Conservation (phyloP, 164 flowering plant species). For the Platanus orientalis region DNA sequence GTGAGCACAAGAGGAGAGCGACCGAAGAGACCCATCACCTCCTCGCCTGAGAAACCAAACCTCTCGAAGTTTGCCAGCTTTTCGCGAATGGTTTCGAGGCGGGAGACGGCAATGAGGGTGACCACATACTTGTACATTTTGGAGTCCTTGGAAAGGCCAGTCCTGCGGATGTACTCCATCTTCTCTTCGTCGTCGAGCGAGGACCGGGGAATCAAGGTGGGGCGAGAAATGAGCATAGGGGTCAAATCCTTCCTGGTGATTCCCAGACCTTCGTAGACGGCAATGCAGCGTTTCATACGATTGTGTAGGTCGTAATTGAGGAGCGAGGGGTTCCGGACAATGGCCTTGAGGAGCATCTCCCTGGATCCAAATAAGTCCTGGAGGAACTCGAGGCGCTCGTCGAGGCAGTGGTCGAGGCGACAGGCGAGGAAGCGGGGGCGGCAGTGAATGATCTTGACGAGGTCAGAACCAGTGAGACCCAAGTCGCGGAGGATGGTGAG, state of each 20-base stretch:
- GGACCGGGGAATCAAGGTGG: constrained; percentile 52
- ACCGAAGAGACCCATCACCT: constrained; percentile 39
- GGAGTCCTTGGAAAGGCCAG: constrained; percentile 35
- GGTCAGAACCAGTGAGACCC: constrained; percentile 44
- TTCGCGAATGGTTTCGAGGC: constrained; percentile 45
- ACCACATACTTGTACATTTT: constrained; percentile 65
- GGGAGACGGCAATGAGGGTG: constrained; percentile 48
- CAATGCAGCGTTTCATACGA: constrained; percentile 38
- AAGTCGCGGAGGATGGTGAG: constrained; percentile 28
- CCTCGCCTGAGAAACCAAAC: constrained; percentile 56
- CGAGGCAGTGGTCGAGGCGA: constrained; percentile 28
- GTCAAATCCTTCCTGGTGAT: constrained; percentile 34
- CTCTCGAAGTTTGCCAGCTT: constrained; percentile 53
- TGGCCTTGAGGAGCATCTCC: constrained; percentile 36
- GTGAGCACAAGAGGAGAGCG: constrained; percentile 47
- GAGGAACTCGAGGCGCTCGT: constrained; percentile 41
- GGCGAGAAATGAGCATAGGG: constrained; percentile 40
- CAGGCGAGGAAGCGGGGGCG: constrained; percentile 54
- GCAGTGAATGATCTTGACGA: constrained; percentile 53
- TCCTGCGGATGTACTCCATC: constrained; percentile 41
- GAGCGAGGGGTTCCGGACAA: constrained; percentile 59
- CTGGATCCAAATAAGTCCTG: constrained; percentile 39
- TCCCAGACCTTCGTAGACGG: constrained; percentile 43
- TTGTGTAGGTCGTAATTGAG: constrained; percentile 41
- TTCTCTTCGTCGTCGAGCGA: constrained; percentile 41